Conservation (phyloP, 257 asterid genomes). For the Asclepias syriaca region DNA sequence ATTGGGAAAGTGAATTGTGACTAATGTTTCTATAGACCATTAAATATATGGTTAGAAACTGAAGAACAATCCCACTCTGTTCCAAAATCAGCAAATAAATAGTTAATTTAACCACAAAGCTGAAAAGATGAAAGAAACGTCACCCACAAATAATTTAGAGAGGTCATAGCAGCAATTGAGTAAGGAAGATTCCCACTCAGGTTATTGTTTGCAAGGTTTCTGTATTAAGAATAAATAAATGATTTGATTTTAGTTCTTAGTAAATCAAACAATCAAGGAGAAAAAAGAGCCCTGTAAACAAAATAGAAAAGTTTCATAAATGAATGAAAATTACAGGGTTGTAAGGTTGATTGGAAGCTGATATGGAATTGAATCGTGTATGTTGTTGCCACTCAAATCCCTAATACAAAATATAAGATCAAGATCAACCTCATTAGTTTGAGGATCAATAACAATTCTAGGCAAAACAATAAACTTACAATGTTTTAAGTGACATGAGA, state of each 20-base stretch:
- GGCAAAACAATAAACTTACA: constrained; percentile 43
- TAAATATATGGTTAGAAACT: constrained; percentile 21
- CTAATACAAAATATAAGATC: constrained; percentile 35
- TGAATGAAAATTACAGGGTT: constrained; percentile 56
- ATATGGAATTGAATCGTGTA: constrained; percentile 70
- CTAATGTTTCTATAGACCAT: constrained; percentile 68
- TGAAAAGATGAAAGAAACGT: constrained; percentile 3
- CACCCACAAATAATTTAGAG: constrained; percentile 76
- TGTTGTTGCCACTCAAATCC: constrained; percentile 84
- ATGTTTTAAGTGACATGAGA: constrained; percentile 63
- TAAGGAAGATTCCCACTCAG: constrained; percentile 77
- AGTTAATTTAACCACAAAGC: not conserved
- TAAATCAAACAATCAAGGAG: constrained; percentile 12
- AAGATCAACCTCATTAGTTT: not conserved
- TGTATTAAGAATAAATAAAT: constrained; percentile 29
- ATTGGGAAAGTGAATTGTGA: constrained; percentile 55
- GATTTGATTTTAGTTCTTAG: constrained; percentile 8
- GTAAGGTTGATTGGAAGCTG: constrained; percentile 86
- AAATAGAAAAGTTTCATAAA: constrained; percentile 20
- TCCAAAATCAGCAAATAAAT: not conserved
- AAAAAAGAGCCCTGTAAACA: constrained; percentile 12
- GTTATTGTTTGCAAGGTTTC: constrained; percentile 85
- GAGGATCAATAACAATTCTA: not conserved
- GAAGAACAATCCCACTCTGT: constrained; percentile 12
- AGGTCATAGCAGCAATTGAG: constrained; percentile 50